phyloP scores from a whole-genome alignment of 306 rosid species.

The Spatholobus suberectus region DNA sequence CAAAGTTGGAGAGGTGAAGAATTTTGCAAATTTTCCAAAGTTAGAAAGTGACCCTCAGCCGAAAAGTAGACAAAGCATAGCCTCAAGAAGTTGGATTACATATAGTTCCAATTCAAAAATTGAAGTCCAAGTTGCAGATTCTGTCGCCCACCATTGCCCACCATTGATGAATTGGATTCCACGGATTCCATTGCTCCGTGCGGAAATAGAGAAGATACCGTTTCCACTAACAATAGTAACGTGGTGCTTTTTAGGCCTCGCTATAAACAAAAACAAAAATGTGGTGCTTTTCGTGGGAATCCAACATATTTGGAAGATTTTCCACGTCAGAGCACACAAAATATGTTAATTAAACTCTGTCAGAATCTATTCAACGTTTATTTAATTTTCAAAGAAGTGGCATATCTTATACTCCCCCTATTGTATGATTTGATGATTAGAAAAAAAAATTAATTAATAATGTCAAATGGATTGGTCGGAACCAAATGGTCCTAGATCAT shows the following conservation, averaged over 20 bases:
- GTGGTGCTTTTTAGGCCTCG: too few species aligned
- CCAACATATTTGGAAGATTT: conserved; percentile 33
- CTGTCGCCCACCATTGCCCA: conserved; percentile 40
- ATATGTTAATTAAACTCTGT: neutral
- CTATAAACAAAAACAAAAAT: too few species aligned
- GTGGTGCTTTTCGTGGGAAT: neutral
- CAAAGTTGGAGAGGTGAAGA: neutral
- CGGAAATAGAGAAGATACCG: neutral
- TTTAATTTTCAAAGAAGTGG: neutral
- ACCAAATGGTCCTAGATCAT: too few species aligned
- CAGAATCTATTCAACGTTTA: neutral
- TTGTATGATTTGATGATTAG: neutral
- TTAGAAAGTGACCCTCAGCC: neutral
- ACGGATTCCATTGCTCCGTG: neutral
- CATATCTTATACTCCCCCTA: neutral
- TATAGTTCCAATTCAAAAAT: conserved; percentile 11
- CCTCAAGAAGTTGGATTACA: neutral
- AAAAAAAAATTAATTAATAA: too few species aligned
- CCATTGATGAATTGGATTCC: conserved; percentile 30
- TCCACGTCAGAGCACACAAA: neutral
- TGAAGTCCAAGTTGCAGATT: conserved; percentile 39
- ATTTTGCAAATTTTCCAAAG: neutral
- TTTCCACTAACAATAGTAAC: neutral
- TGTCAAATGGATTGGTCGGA: too few species aligned
- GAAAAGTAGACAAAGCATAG: conserved; percentile 1